Evolutionary conservation across 306 rosid genomes (phyloP).

Genomic region (Parietaria judaica): DNA sequence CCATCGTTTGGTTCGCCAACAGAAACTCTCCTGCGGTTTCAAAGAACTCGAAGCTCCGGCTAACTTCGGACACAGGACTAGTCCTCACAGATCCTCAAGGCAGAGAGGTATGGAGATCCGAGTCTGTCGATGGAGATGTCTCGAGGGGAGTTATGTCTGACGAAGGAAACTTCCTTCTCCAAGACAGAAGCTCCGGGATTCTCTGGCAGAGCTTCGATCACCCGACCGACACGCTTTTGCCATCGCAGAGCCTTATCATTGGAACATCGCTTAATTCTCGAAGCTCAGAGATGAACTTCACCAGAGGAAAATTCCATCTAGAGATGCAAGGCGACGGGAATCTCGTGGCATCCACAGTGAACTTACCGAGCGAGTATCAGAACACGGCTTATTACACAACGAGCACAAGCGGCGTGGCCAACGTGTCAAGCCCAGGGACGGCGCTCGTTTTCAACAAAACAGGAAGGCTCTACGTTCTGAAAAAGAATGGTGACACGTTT

Average conservation of each 20-base stretch:
- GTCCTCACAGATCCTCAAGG: not conserved
- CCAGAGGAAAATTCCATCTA: slow-evolving; percentile 35
- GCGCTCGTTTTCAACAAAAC: slow-evolving; percentile 27
- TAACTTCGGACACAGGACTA: slow-evolving; percentile 13
- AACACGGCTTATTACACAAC: slow-evolving; percentile 2
- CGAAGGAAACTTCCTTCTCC: slow-evolving; percentile 17
- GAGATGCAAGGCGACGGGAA: slow-evolving; percentile 28
- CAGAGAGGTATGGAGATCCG: slow-evolving; percentile 8
- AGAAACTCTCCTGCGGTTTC: slow-evolving; percentile 5
- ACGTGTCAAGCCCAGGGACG: slow-evolving; percentile 18
- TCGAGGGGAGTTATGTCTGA: slow-evolving; percentile 1
- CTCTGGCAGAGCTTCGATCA: too few relatives aligned
- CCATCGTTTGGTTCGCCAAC: slow-evolving; percentile 41
- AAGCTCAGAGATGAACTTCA: slow-evolving; percentile 19
- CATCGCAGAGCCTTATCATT: slow-evolving; percentile 27
- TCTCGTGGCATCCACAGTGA: slow-evolving; percentile 22
- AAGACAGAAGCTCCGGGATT: not conserved
- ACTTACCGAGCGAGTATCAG: slow-evolving; percentile 13
- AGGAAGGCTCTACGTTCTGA: slow-evolving; percentile 28
- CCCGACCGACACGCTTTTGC: slow-evolving; percentile 18
- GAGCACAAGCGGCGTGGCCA: not conserved
- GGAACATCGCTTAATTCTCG: slow-evolving; percentile 14
- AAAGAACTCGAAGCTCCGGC: slow-evolving; percentile 21
- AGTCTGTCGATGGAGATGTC: slow-evolving; percentile 3
- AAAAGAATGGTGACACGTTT: slow-evolving; percentile 15